Conservation (phyloP, 2,329 filamentous ascomycete species). For the Phaeosphaeria sp. region DNA sequence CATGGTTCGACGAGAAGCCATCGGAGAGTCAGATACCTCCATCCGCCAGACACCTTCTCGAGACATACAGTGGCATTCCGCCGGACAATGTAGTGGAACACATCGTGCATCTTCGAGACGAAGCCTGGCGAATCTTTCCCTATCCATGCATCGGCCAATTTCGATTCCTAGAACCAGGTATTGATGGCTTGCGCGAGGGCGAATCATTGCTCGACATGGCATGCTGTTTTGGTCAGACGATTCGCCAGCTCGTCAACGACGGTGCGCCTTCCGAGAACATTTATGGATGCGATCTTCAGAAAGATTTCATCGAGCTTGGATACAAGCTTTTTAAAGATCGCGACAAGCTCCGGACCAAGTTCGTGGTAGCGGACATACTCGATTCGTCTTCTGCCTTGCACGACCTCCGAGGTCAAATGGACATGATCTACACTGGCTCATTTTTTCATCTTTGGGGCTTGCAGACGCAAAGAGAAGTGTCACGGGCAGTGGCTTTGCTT, state of each 20-base stretch:
- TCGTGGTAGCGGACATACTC: slow-evolving; percentile 61
- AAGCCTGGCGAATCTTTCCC: slow-evolving; percentile 34
- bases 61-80: slow-evolving; percentile 47
- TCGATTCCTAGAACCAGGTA: slow-evolving; percentile 38
- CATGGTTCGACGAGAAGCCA: slow-evolving; percentile 38
- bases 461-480: slow-evolving; percentile 40
- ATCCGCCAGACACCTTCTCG: slow-evolving; percentile 39
- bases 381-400: slow-evolving; percentile 34
- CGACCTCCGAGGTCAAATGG: slow-evolving; percentile 36
- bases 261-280: slow-evolving; percentile 50
- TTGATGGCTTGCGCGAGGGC: slow-evolving; percentile 28
- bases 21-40: slow-evolving; percentile 28
- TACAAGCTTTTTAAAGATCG: slow-evolving; percentile 47
- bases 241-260: slow-evolving; percentile 49
- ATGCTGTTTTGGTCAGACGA: slow-evolving; percentile 55
- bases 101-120: slow-evolving; percentile 34
- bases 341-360: slow-evolving; percentile 54
- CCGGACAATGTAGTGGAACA: slow-evolving; percentile 40
- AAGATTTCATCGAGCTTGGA: slow-evolving; percentile 61
- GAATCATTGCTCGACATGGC: slow-evolving; percentile 50
- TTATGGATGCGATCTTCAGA: slow-evolving; percentile 49
- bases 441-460: slow-evolving; percentile 54
- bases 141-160: slow-evolving; percentile 46
- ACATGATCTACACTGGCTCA: slow-evolving; percentile 50
- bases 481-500: slow-evolving; percentile 41